Conservation (phyloP, 176 grass and related monocot species). For the Oryza brachyantha region DNA sequence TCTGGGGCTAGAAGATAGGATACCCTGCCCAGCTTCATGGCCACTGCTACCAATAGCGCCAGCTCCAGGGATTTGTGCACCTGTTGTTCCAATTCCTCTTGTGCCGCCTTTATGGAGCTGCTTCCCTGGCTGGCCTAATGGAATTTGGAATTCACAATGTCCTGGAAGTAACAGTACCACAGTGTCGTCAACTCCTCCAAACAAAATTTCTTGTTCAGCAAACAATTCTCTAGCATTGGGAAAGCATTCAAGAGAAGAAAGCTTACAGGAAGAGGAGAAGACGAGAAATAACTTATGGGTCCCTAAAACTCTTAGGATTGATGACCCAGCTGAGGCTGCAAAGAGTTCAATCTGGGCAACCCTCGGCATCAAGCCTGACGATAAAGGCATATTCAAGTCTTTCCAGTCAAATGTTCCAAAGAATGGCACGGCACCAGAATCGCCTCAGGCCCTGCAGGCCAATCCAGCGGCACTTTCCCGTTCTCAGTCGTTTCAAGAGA, state of each 20-base stretch:
- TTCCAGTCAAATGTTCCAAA: conserved; percentile 38
- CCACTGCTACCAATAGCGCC: conserved; percentile 7
- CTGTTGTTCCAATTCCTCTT: conserved; percentile 48
- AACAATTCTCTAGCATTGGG: conserved; percentile 50
- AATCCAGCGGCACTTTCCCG: conserved; percentile 64
- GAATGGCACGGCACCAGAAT: conserved; percentile 34
- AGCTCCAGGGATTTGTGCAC: conserved; percentile 30
- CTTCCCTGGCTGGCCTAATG: conserved; percentile 57
- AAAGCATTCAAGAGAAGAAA: conserved; percentile 73
- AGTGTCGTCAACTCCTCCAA: conserved; percentile 25
- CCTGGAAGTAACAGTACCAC: conserved; percentile 30
- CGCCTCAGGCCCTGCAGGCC: conserved; percentile 50
- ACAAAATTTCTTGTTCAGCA: conserved; percentile 41
- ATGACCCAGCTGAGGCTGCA: conserved; percentile 54
- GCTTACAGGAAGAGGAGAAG: conserved; percentile 37
- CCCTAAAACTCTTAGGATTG: conserved; percentile 69
- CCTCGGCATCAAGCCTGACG: conserved; percentile 74
- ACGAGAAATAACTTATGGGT: conserved; percentile 56
- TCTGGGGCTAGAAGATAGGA: conserved; percentile 27
- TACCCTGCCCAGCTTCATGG: background rate
- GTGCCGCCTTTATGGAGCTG: conserved; percentile 45
- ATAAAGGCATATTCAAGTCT: conserved; percentile 50
- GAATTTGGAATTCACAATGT: conserved; percentile 44
- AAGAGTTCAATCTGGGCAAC: conserved; percentile 75
- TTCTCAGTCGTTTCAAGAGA: conserved; percentile 68